A percentile compares a stretch with the other conserved stretches of the same genome.
Evolutionary conservation across 2,329 filamentous ascomycete species (phyloP).

Genomic region (Amesomyces nigricolor): DNA sequence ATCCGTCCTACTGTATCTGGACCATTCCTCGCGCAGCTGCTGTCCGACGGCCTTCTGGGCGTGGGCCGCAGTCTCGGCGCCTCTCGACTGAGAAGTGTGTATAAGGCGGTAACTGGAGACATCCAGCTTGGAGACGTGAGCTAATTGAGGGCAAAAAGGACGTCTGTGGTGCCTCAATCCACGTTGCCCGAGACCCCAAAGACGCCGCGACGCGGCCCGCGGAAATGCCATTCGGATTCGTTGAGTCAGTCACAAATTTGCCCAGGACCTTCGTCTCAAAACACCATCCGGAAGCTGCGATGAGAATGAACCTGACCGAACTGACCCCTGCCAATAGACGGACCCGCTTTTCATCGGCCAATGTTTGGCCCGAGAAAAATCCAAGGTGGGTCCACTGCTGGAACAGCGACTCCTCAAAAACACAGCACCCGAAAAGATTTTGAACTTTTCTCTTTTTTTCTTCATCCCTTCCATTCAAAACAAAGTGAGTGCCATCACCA

Average conservation of each 20-base stretch:
- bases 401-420: slow-evolving; percentile 27
- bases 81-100: background rate
- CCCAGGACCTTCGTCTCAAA: background rate
- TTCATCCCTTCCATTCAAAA: slow-evolving; percentile 97
- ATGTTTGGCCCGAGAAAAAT: slow-evolving; percentile 17
- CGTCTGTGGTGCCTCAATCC: background rate
- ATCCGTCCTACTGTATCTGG: slow-evolving; percentile 41
- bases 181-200: slow-evolving; percentile 11
- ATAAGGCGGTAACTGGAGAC: slow-evolving; percentile 7
- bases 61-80: background rate
- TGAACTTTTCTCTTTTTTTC: slow-evolving; percentile 44
- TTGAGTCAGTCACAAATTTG: background rate
- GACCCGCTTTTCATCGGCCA: slow-evolving; percentile 13
- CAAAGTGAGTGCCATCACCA: slow-evolving; percentile 61
- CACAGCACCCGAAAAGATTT: slow-evolving; percentile 27
- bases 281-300: slow-evolving; percentile 1
- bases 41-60: slow-evolving; percentile 4
- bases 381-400: slow-evolving; percentile 13
- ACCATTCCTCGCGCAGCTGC: slow-evolving; percentile 29
- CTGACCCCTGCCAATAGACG: background rate
- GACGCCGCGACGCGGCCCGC: slow-evolving; percentile 19
- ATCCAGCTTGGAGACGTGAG: background rate
- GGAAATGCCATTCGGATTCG: slow-evolving; percentile 20
- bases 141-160: background rate
- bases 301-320: background rate